phyloP scores from a whole-genome alignment of 2,329 filamentous ascomycete genomes.

The Alternaria arbusti region DNA sequence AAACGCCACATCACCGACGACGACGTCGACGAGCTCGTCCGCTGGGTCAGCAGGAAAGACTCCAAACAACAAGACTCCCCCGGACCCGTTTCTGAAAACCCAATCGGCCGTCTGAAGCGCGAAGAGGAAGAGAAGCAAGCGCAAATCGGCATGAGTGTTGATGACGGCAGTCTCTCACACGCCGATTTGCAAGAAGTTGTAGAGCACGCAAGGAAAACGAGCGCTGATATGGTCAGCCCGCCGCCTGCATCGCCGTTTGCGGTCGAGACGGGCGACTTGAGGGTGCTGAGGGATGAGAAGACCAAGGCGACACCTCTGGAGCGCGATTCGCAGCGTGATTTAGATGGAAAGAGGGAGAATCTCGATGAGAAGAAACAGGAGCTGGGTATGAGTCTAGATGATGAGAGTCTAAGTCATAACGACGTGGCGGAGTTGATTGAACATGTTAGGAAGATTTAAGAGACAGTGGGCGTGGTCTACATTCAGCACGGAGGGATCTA shows the following conservation, averaged over 20 bases:
- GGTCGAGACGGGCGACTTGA: slow-evolving; percentile 2
- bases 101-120: neutral
- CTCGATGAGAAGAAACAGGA: slow-evolving; percentile 1
- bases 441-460: neutral
- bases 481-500: neutral
- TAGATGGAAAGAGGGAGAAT: neutral
- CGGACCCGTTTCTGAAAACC: neutral
- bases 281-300: neutral
- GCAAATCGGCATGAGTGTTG: slow-evolving; percentile 25
- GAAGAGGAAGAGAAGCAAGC: slow-evolving; percentile 22
- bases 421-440: slow-evolving; percentile 6
- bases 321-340: neutral
- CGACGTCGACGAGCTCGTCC: slow-evolving; percentile 35
- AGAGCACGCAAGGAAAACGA: slow-evolving; percentile 6
- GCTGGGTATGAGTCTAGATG: neutral
- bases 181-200: slow-evolving; percentile 14
- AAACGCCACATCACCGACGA: slow-evolving; percentile 22
- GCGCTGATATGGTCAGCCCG: neutral
- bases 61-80: slow-evolving; percentile 9
- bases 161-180: slow-evolving; percentile 24
- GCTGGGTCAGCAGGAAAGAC: slow-evolving; percentile 32
- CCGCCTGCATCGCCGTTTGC: neutral
- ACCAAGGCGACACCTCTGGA: neutral
- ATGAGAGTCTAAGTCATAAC: neutral
- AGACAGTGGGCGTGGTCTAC: neutral